Evolutionary conservation across 176 grass and related monocot species (phyloP), one percentile per base, ranked within the genome.

Genomic region (Alopecurus myosuroides): DNA sequence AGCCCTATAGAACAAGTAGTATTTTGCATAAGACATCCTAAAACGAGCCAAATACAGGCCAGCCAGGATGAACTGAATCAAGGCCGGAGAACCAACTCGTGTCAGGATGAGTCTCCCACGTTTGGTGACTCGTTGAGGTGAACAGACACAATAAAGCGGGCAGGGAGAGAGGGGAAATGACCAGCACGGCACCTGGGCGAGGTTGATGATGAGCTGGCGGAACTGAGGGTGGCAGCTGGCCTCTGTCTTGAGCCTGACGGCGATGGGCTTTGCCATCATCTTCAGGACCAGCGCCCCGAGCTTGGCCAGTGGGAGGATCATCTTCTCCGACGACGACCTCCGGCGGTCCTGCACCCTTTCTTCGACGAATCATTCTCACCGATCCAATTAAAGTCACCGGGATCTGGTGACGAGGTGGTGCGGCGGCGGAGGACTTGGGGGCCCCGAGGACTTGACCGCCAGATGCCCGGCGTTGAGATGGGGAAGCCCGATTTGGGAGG

Each of bases 281-380:
- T 88, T 94, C 70, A 94, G 84, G 60, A 67, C 67, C 86, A 94
- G 64, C 45, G 92, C 89, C 44, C 88, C 88, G 46, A 94, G 88
- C 63, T 94, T 94, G 23, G 89, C 88, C 76, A 94, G 79, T 39
- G 92, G 92, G 29, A 94, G 86, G 10, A 94, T 94, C 92, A 88
- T 93, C 78, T 78, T 86, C 66, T n/a, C 73, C 60, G 22, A 19
- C 76, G 4, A 30, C 55, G 31, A 52, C 25, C 23, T 55, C 23
- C 10, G 23, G n/a, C n/a, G 3, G 42, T 17, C 45, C 45, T 17
- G 18, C 29, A 6, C 22, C 51, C 29, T 22, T 58, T 26, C 28
- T 31, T 34, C 11, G 11, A n/a, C 20, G 58, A 64, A 80, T 37
- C 31, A 31, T 29, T 57, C 51, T 28, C 66, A 74, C 11, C 26